Percentiles rank a stretch among this genome's conserved stretches.
Evolutionary conservation across 768 basidiomycete species (phyloP).

Genomic region (Sarcomyxa edulis): DNA sequence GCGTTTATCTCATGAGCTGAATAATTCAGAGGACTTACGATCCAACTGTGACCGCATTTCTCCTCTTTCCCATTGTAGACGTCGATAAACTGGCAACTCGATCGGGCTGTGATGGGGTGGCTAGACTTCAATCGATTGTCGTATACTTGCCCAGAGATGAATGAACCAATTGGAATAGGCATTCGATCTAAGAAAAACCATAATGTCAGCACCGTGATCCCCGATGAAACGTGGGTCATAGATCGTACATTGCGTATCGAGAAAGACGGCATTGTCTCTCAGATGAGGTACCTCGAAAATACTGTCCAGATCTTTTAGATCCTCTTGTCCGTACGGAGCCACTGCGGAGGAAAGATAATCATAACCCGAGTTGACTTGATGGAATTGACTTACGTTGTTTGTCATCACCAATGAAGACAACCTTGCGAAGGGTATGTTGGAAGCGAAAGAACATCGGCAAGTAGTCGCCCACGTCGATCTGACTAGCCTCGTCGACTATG

Average conservation of each 20-base stretch:
- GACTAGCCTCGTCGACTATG: constrained; percentile 51
- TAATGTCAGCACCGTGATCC: not conserved
- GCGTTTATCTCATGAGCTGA: too few species aligned
- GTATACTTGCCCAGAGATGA: constrained; percentile 60
- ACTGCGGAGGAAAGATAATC: constrained; percentile 31
- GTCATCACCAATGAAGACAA: constrained; percentile 48
- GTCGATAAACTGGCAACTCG: constrained; percentile 57
- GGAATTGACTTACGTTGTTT: constrained; percentile 39
- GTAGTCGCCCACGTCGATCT: constrained; percentile 33
- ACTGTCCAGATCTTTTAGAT: constrained; percentile 45
- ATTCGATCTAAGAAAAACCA: constrained; percentile 41
- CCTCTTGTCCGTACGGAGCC: constrained; percentile 57
- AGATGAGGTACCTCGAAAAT: constrained; percentile 60
- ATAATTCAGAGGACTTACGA: constrained; percentile 23
- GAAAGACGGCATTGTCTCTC: constrained; percentile 31
- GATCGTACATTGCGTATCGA: constrained; percentile 57
- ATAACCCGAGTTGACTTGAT: constrained; percentile 14
- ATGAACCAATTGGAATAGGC: constrained; percentile 56
- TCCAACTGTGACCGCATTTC: constrained; percentile 28
- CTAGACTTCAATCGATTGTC: constrained; percentile 39
- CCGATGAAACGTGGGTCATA: not conserved
- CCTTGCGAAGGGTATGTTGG: constrained; percentile 30
- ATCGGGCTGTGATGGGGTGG: constrained; percentile 28
- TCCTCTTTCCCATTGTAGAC: constrained; percentile 27
- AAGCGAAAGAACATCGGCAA: constrained; percentile 31